Conservation (phyloP, 78 protist species). For the Dictyostelium firmibasis region DNA sequence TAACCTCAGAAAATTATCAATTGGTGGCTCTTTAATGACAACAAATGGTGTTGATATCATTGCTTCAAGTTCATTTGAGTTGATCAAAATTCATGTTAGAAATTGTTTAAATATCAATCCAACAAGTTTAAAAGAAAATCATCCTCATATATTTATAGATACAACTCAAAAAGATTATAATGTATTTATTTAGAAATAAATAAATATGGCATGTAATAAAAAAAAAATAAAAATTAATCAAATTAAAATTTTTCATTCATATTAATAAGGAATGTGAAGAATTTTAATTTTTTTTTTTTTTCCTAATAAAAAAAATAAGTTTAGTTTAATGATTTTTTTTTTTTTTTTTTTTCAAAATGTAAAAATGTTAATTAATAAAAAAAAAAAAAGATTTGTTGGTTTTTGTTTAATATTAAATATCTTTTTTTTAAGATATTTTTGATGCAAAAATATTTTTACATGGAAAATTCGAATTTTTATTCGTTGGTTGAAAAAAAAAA, state of each 20-base stretch:
- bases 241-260: no score
- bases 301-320: no score
- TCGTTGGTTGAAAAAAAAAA: not conserved
- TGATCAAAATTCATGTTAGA: constrained; percentile 60
- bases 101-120: constrained; percentile 61
- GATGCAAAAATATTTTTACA: not conserved
- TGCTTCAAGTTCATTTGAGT: constrained; percentile 69
- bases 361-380: no score
- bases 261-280: no score
- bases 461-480: not conserved
- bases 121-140: constrained; percentile 1
- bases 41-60: constrained; percentile 41
- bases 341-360: no score
- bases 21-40: constrained; percentile 75
- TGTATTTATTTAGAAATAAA: constrained; percentile 12
- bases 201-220: not conserved
- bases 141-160: constrained; percentile 55
- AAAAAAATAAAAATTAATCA: not conserved
- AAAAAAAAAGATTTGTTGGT: no score
- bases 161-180: constrained; percentile 28
- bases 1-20: constrained; percentile 23
- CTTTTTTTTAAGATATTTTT: not conserved
- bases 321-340: no score
- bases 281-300: no score
- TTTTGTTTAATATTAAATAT: no score